A percentile compares a stretch with the other conserved stretches of the same genome.
These are phyloP conservation scores for Metschnikowia continentalis DNA, from an alignment of 805 yeast species.

Conservation along the genomic window DNA sequence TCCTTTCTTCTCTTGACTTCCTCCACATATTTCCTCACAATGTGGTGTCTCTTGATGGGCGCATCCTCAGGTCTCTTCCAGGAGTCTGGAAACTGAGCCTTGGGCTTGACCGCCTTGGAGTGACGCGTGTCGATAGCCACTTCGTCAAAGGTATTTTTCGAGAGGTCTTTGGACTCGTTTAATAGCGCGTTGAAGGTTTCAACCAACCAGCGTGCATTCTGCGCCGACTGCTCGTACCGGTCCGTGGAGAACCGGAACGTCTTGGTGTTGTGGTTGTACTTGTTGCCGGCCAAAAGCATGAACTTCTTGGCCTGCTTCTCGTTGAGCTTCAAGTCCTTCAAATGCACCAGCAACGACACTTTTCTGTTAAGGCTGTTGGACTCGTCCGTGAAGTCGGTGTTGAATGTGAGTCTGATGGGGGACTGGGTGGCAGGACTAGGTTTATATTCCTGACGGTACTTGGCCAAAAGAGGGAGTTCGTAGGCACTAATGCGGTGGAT, in stretches of 20 bases:
- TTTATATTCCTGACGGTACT: slow-evolving; percentile 65
- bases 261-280: slow-evolving; percentile 63
- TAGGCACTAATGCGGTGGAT: slow-evolving; percentile 83
- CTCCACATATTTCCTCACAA: slow-evolving; percentile 32
- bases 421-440: slow-evolving; percentile 41
- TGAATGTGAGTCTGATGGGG: slow-evolving; percentile 65
- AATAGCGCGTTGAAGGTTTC: slow-evolving; percentile 60
- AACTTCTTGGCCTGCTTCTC: slow-evolving; percentile 65
- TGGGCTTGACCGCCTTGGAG: slow-evolving; percentile 42
- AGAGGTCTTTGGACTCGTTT: slow-evolving; percentile 56
- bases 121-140: slow-evolving; percentile 81
- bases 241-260: slow-evolving; percentile 61
- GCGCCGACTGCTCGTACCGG: slow-evolving; percentile 71
- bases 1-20: slow-evolving; percentile 31
- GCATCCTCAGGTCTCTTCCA: slow-evolving; percentile 74
- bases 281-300: slow-evolving; percentile 69
- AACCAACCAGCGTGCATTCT: slow-evolving; percentile 73
- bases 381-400: slow-evolving; percentile 69
- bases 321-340: slow-evolving; percentile 50
- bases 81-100: slow-evolving; percentile 61
- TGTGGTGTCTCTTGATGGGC: slow-evolving; percentile 43
- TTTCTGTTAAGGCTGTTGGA: slow-evolving; percentile 62
- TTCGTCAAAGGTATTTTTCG: slow-evolving; percentile 63
- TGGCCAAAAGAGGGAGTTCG: slow-evolving; percentile 81
- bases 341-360: slow-evolving; percentile 56